A percentile compares a stretch with the other conserved stretches of the same genome.
phyloP scores from a whole-genome alignment of 176 grass and related monocot genomes.

The sorghum (Sorghum bicolor) region DNA sequence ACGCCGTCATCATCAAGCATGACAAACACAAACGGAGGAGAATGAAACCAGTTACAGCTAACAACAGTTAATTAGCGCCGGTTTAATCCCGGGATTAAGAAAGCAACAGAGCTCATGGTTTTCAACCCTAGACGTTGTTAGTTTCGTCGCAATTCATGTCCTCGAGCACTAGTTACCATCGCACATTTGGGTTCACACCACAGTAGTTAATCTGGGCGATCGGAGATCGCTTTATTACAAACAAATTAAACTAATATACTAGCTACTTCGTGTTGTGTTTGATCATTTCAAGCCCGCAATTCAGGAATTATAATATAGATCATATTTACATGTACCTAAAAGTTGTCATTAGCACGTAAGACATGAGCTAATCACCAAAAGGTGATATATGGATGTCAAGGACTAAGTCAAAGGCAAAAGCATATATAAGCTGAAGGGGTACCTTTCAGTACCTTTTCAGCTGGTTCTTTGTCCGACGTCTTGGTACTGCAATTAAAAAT shows the following conservation, averaged over 20 bases:
- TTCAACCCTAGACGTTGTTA: background rate
- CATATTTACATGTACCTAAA: slow-evolving; percentile 10
- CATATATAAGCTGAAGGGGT: background rate
- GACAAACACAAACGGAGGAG: slow-evolving; percentile 15
- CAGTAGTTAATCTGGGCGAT: background rate
- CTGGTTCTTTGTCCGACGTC: background rate
- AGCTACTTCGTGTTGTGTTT: background rate
- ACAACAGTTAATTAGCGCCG: background rate
- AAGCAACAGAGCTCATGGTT: background rate
- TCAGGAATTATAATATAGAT: background rate
- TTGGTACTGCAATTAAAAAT: background rate
- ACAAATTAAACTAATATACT: background rate
- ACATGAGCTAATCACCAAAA: slow-evolving; percentile 52
- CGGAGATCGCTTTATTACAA: background rate
- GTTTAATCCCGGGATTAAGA: slow-evolving; percentile 19
- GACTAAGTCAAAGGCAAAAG: slow-evolving; percentile 32
- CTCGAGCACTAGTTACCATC: background rate
- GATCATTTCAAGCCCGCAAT: slow-evolving; percentile 18
- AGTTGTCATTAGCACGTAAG: slow-evolving; percentile 10
- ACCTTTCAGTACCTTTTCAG: background rate
- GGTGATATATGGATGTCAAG: slow-evolving; percentile 22
- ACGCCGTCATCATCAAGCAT: slow-evolving; percentile 22
- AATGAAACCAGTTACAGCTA: slow-evolving; percentile 2
- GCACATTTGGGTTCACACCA: background rate
- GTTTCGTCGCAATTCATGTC: slow-evolving; percentile 17